A percentile compares a stretch with the other conserved stretches of the same genome.
phyloP scores from a whole-genome alignment of 1,284 basidiomycete species.

The Butyriboletus appendiculatus region DNA sequence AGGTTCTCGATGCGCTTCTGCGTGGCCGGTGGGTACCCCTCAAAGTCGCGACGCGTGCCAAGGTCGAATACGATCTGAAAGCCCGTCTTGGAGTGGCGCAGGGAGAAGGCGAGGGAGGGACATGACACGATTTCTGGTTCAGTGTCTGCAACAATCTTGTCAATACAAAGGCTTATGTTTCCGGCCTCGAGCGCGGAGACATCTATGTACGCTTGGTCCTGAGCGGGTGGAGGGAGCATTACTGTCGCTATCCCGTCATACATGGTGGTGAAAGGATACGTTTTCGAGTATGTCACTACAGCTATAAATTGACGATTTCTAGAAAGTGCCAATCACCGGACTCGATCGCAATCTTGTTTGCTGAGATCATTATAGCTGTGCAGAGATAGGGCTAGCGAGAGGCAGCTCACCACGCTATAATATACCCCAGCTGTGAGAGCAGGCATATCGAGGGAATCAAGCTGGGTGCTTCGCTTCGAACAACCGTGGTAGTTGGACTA shows the following conservation, averaged over 20 bases:
- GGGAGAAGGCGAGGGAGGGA: constrained; percentile 51
- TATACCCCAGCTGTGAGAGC: too few relatives aligned
- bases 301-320: not conserved
- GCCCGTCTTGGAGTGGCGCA: constrained; percentile 45
- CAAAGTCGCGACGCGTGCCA: constrained; percentile 48
- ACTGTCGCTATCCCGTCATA: not conserved
- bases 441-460: too few relatives aligned
- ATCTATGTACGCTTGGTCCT: constrained; percentile 44
- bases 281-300: not conserved
- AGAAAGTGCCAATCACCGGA: not conserved
- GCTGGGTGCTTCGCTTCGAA: too few relatives aligned
- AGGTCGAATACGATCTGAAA: constrained; percentile 54
- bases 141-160: constrained; percentile 41
- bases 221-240: constrained; percentile 7
- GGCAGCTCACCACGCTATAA: too few relatives aligned
- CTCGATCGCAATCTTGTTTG: too few relatives aligned
- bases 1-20: constrained; percentile 30
- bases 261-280: not conserved
- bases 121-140: constrained; percentile 25
- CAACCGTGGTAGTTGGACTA: too few relatives aligned
- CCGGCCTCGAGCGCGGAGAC: constrained; percentile 56
- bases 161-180: constrained; percentile 37
- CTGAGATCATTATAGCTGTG: too few relatives aligned
- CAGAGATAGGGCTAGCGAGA: too few relatives aligned
- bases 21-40: constrained; percentile 41